Percentiles rank a stretch among this genome's conserved stretches.
Conservation (phyloP, 768 basidiomycete genomes). For the Strobilomyces confusus region DNA sequence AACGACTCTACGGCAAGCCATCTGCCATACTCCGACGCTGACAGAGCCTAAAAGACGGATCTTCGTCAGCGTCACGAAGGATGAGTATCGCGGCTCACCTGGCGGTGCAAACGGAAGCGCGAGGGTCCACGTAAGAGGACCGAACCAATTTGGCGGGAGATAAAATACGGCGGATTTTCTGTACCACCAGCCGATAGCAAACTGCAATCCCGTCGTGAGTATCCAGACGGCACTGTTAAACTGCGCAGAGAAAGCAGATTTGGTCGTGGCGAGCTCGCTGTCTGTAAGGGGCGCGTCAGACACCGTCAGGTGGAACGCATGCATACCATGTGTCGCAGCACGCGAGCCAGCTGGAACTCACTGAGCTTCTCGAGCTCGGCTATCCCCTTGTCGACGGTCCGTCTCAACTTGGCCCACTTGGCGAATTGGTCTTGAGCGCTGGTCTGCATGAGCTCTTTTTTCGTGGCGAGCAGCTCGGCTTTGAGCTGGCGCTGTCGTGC, state of each 20-base stretch:
- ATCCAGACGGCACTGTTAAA: constrained; percentile 78
- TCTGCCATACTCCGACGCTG: constrained; percentile 92
- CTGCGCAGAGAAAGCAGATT: constrained; percentile 59
- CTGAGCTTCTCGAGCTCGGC: constrained; percentile 90
- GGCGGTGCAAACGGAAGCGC: constrained; percentile 87
- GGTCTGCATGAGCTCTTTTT: constrained; percentile 82
- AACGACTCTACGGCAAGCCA: constrained; percentile 88
- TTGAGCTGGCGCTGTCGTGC: constrained; percentile 70
- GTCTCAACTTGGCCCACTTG: constrained; percentile 92
- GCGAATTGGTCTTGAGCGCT: constrained; percentile 97
- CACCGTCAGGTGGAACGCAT: neutral
- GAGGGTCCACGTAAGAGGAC: constrained; percentile 84
- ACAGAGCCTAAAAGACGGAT: constrained; percentile 63
- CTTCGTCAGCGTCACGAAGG: neutral
- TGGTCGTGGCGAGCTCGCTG: constrained; percentile 54
- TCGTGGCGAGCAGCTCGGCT: constrained; percentile 70
- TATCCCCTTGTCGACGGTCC: constrained; percentile 89
- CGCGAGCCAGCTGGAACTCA: constrained; percentile 38
- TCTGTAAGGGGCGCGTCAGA: constrained; percentile 45
- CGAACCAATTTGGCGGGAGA: constrained; percentile 87
- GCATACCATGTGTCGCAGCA: neutral
- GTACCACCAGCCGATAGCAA: constrained; percentile 88
- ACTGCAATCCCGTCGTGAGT: constrained; percentile 82
- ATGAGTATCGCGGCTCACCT: constrained; percentile 44
- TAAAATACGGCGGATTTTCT: constrained; percentile 89